Conservation (phyloP, 805 yeast species). For the Teunomyces pallodes region DNA sequence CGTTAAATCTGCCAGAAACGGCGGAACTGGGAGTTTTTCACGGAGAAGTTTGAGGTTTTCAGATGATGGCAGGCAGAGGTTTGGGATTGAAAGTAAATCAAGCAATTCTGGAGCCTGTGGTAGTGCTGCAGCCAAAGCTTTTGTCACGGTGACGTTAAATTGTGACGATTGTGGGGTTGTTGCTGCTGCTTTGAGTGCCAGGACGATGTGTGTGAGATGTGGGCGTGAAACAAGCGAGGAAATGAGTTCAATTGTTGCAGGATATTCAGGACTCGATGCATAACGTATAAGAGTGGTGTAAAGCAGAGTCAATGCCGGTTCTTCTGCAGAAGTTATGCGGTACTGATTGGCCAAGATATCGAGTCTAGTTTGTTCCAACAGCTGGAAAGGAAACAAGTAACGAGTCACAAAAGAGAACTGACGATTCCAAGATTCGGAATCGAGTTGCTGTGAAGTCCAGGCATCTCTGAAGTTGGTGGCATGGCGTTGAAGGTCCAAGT, state of each 20-base stretch:
- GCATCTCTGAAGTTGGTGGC: slow-evolving; percentile 13
- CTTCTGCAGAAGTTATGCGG: neutral
- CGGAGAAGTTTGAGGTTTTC: neutral
- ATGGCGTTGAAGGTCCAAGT: slow-evolving; percentile 26
- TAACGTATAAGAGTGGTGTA: neutral
- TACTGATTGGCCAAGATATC: neutral
- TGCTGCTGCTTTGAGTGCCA: neutral
- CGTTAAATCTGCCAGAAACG: neutral
- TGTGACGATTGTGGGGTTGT: neutral
- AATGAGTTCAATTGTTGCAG: neutral
- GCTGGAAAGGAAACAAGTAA: neutral
- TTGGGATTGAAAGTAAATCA: neutral
- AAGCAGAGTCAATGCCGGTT: neutral
- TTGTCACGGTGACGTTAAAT: neutral
- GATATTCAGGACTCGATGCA: neutral
- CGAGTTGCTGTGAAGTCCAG: neutral
- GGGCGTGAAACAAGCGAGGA: neutral
- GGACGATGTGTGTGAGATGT: too few relatives aligned
- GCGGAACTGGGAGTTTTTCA: neutral
- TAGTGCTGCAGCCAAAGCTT: neutral
- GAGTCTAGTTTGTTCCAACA: neutral
- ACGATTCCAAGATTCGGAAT: neutral
- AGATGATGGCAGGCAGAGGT: neutral
- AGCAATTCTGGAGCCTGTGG: neutral
- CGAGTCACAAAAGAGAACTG: slow-evolving; percentile 1